Evolutionary conservation across 2,329 filamentous ascomycete species (phyloP).

Genomic region (Talaromyces sp.): DNA sequence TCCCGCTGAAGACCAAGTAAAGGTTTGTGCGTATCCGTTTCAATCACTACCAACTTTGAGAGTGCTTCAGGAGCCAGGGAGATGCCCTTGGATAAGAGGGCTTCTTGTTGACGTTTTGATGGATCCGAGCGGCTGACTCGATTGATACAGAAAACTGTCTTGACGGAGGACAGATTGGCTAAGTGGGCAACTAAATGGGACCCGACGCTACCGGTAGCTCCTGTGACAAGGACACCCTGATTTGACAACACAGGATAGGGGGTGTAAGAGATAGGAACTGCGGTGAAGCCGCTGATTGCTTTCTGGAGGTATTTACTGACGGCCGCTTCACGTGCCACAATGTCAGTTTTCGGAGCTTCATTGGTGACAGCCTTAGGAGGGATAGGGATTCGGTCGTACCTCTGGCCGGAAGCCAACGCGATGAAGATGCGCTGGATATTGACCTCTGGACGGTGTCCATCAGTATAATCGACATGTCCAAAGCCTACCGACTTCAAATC

Average conservation of each 20-base stretch:
- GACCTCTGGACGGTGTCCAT: slow-evolving; percentile 14
- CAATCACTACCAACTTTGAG: not conserved
- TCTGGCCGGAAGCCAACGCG: slow-evolving; percentile 19
- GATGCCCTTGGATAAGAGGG: not conserved
- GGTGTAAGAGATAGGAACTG: not conserved
- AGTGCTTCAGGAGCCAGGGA: not conserved
- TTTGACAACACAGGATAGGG: slow-evolving; percentile 6
- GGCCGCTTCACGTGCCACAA: slow-evolving; percentile 14
- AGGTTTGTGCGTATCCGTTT: not conserved
- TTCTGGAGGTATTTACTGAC: slow-evolving; percentile 22
- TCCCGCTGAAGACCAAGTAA: not conserved
- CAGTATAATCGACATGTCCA: slow-evolving; percentile 20
- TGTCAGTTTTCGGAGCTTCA: not conserved
- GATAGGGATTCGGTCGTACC: not conserved
- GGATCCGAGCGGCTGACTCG: not conserved
- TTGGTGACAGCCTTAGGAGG: not conserved
- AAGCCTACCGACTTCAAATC: slow-evolving; percentile 20
- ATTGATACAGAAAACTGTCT: not conserved
- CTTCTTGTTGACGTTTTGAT: not conserved
- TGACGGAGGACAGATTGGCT: not conserved
- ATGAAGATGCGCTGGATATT: slow-evolving; percentile 2
- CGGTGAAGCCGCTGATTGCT: slow-evolving; percentile 19
- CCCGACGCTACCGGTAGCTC: slow-evolving; percentile 36
- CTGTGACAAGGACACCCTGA: slow-evolving; percentile 36
- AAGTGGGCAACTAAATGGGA: not conserved